These are phyloP conservation scores for Lodderomyces pseudojiufengensis DNA, from an alignment of 1,139 yeast species.

Conservation along the genomic window DNA sequence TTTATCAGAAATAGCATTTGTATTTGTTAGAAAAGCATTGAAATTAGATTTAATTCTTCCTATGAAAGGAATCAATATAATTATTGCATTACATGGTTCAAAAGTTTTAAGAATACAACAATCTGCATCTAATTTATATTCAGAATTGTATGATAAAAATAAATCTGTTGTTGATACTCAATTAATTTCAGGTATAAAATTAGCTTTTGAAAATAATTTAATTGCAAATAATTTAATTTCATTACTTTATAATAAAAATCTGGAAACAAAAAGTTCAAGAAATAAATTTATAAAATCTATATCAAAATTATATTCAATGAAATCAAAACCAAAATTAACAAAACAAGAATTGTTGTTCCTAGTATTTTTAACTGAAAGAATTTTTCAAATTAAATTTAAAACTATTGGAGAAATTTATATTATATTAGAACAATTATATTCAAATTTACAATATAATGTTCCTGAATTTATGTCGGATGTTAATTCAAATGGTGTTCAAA, in stretches of 20 bases:
- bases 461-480: conserved; percentile 27
- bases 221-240: conserved; percentile 21
- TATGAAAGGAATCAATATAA: conserved; percentile 59
- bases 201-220: conserved; percentile 47
- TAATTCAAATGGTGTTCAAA: neutral
- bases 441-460: conserved; percentile 26
- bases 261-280: conserved; percentile 34
- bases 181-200: conserved; percentile 59
- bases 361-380: conserved; percentile 8
- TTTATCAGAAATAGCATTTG: conserved; percentile 27
- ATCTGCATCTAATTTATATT: conserved; percentile 52
- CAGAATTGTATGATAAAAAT: conserved; percentile 56
- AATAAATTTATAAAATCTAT: conserved; percentile 41
- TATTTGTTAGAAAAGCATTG: conserved; percentile 53
- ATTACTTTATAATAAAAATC: conserved; percentile 40
- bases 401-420: conserved; percentile 39
- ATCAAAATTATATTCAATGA: conserved; percentile 22
- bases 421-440: conserved; percentile 16
- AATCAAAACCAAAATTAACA: conserved; percentile 4
- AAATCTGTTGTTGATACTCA: conserved; percentile 68
- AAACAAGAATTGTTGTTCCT: conserved; percentile 7
- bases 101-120: conserved; percentile 37
- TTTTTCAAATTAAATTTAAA: conserved; percentile 34
- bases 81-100: conserved; percentile 67
- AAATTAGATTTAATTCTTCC: conserved; percentile 74